These are phyloP conservation scores for Arthrobotrys megalospora DNA, from an alignment of 2,329 filamentous ascomycete species.

Conservation along the genomic window DNA sequence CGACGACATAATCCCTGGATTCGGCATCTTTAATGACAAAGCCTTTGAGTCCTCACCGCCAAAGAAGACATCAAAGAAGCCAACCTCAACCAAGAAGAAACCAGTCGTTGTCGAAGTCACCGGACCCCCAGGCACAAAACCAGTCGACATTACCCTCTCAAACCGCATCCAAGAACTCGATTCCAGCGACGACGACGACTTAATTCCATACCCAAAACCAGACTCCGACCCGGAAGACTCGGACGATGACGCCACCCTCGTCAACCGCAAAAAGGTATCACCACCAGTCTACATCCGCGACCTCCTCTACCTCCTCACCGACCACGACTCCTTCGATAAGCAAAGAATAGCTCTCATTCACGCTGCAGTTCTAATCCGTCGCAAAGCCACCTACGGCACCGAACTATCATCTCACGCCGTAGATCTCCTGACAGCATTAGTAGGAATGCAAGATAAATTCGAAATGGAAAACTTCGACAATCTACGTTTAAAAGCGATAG, in stretches of 20 bases:
- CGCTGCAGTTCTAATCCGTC: constrained; percentile 84
- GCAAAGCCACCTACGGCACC: constrained; percentile 88
- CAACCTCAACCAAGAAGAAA: constrained; percentile 64
- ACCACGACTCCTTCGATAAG: constrained; percentile 86
- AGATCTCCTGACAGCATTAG: constrained; percentile 82
- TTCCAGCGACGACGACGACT: constrained; percentile 74
- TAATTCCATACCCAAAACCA: constrained; percentile 85
- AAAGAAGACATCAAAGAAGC: constrained; percentile 64
- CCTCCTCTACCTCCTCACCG: constrained; percentile 82
- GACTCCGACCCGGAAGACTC: constrained; percentile 91
- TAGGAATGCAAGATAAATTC: constrained; percentile 87
- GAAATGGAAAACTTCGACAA: constrained; percentile 84
- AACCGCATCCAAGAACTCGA: constrained; percentile 77
- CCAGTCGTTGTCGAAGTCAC: constrained; percentile 67
- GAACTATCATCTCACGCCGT: constrained; percentile 88
- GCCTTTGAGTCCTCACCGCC: background rate
- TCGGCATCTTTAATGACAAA: constrained; percentile 43
- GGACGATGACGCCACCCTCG: constrained; percentile 89
- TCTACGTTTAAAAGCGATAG: constrained; percentile 82
- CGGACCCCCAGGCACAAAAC: background rate
- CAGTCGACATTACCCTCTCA: constrained; percentile 67
- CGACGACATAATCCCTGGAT: constrained; percentile 72
- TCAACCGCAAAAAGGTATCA: constrained; percentile 84
- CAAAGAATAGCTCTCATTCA: constrained; percentile 84
- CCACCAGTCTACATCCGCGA: constrained; percentile 93